Conservation (phyloP, 352 stramenopile species). For the Pythium dissotocum region DNA sequence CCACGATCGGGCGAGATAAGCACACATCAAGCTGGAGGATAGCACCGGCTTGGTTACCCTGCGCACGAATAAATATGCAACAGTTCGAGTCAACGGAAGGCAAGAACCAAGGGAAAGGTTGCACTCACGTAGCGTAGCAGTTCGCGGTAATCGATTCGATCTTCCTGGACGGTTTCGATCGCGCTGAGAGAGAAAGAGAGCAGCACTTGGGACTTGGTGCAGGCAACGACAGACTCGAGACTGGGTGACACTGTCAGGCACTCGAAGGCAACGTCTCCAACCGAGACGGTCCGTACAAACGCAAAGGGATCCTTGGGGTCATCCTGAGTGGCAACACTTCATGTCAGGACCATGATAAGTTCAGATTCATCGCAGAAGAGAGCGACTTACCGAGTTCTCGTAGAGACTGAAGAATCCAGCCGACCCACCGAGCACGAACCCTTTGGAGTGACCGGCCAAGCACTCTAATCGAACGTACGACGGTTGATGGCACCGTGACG, state of each 20-base stretch:
- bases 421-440: conserved; percentile 72
- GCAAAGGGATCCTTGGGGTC: conserved; percentile 78
- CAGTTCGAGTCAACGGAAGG: background rate
- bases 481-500: conserved; percentile 62
- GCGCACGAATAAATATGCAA: background rate
- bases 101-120: background rate
- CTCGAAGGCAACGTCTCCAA: conserved; percentile 76
- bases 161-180: conserved; percentile 78
- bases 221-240: conserved; percentile 60
- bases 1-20: conserved; percentile 80
- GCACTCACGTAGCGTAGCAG: conserved; percentile 52
- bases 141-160: conserved; percentile 63
- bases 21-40: conserved; percentile 82
- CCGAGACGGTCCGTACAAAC: conserved; percentile 67
- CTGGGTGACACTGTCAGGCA: conserved; percentile 69
- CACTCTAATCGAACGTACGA: conserved; percentile 75
- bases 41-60: conserved; percentile 62
- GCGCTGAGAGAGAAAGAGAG: conserved; percentile 67
- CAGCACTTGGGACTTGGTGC: conserved; percentile 67
- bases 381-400: conserved; percentile 52
- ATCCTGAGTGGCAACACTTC: conserved; percentile 35
- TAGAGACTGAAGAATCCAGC: conserved; percentile 79
- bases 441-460: conserved; percentile 61
- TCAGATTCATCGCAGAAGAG: background rate
- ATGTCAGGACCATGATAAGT: background rate